These are phyloP conservation scores for Ophiosphaerella herpotricha DNA, from an alignment of 2,329 filamentous ascomycete species.

Conservation along the genomic window DNA sequence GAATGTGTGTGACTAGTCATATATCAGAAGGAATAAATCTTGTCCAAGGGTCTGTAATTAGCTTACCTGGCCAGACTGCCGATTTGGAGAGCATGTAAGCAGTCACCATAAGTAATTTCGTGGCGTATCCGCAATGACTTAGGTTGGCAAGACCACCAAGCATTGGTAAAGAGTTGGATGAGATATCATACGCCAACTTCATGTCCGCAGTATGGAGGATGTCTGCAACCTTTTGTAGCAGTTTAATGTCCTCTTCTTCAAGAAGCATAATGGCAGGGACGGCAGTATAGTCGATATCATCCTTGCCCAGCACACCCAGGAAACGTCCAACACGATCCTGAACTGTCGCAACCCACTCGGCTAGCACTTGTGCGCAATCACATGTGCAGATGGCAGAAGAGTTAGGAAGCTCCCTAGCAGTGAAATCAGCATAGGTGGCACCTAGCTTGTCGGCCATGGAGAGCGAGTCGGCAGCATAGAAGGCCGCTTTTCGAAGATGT, in stretches of 20 bases:
- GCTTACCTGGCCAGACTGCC: slow-evolving; percentile 88
- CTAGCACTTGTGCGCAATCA: slow-evolving; percentile 90
- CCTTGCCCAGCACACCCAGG: slow-evolving; percentile 81
- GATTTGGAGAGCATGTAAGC: slow-evolving; percentile 87
- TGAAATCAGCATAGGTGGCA: slow-evolving; percentile 81
- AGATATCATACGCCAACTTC: slow-evolving; percentile 69
- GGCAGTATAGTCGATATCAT: slow-evolving; percentile 76
- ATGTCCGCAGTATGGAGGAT: slow-evolving; percentile 76
- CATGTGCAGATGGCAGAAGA: slow-evolving; percentile 92
- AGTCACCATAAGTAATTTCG: slow-evolving; percentile 81
- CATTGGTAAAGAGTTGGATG: slow-evolving; percentile 53
- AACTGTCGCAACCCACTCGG: slow-evolving; percentile 90
- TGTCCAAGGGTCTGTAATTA: background rate
- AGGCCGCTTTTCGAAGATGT: slow-evolving; percentile 90
- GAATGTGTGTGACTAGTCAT: slow-evolving; percentile 66
- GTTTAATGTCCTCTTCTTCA: slow-evolving; percentile 87
- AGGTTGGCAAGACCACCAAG: slow-evolving; percentile 60
- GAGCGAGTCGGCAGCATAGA: slow-evolving; percentile 90
- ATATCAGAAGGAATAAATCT: slow-evolving; percentile 26
- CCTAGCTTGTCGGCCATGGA: slow-evolving; percentile 86
- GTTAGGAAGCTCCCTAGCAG: slow-evolving; percentile 81
- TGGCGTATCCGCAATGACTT: slow-evolving; percentile 73
- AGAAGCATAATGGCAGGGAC: slow-evolving; percentile 88
- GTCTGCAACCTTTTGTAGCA: slow-evolving; percentile 80
- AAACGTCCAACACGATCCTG: slow-evolving; percentile 94